Evolutionary conservation across 2,329 filamentous ascomycete genomes (phyloP).

Genomic region (Penicillium sp.): DNA sequence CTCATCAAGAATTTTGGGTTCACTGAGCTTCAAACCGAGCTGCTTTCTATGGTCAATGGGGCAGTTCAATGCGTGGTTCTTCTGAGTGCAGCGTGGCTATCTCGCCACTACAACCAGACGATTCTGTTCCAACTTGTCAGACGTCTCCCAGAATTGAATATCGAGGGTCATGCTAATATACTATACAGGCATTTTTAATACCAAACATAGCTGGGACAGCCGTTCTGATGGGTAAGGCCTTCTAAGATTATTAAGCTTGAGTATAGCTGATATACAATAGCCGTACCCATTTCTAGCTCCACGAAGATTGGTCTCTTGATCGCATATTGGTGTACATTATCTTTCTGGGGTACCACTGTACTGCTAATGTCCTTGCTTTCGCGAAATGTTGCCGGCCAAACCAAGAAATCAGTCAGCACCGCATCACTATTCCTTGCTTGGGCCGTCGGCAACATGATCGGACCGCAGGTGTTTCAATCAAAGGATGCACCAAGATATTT

Average conservation of each 20-base stretch:
- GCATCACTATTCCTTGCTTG: constrained; percentile 9
- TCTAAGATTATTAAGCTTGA: not conserved
- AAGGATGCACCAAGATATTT: constrained; percentile 6
- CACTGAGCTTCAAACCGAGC: constrained; percentile 5
- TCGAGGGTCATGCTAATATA: not conserved
- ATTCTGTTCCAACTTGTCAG: constrained; percentile 7
- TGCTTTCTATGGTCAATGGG: constrained; percentile 10
- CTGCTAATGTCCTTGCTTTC: constrained; percentile 8
- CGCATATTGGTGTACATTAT: constrained; percentile 8
- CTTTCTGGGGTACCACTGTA: constrained; percentile 2
- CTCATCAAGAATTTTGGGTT: constrained; percentile 11
- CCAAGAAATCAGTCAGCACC: constrained; percentile 8
- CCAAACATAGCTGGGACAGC: constrained; percentile 5
- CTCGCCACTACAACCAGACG: constrained; percentile 6
- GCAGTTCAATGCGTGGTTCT: constrained; percentile 9
- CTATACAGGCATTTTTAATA: not conserved
- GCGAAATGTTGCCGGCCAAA: constrained; percentile 12
- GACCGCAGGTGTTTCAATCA: constrained; percentile 5
- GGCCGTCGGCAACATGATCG: constrained; percentile 11
- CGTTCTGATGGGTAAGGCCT: not conserved
- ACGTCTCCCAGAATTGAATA: too few species aligned
- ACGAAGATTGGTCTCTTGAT: constrained; percentile 3
- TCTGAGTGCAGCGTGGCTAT: constrained; percentile 6
- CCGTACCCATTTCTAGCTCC: constrained; percentile 1
- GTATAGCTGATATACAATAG: not conserved